A percentile compares a stretch with the other conserved stretches of the same genome.
These are phyloP conservation scores for Begonia loranthoides DNA, from an alignment of 306 rosid genomes.

Conservation along the genomic window DNA sequence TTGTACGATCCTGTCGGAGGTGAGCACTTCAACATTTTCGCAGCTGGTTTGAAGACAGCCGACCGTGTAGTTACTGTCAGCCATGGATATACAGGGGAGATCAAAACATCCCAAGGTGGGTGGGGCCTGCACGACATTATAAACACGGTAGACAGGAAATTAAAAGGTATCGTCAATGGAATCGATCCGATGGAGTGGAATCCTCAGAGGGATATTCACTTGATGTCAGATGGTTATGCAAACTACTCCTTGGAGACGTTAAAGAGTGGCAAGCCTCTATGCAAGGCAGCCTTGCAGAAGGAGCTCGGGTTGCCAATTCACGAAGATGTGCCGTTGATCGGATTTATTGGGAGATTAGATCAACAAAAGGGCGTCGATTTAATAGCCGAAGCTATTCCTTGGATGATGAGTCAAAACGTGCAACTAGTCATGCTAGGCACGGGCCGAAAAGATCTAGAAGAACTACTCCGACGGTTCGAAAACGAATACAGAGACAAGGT, in stretches of 20 bases:
- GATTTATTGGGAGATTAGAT: constrained; percentile 84
- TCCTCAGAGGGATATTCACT: constrained; percentile 50
- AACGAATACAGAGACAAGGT: constrained; percentile 37
- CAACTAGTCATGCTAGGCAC: constrained; percentile 87
- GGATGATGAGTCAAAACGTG: constrained; percentile 78
- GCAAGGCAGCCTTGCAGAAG: constrained; percentile 80
- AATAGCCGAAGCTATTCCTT: constrained; percentile 78
- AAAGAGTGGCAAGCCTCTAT: constrained; percentile 53
- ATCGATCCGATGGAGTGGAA: constrained; percentile 80
- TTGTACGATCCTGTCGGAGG: constrained; percentile 81
- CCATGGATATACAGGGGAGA: constrained; percentile 90
- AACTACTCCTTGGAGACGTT: constrained; percentile 73
- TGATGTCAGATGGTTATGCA: constrained; percentile 73
- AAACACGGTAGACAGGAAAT: constrained; percentile 74
- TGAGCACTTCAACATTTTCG: constrained; percentile 89
- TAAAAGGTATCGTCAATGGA: constrained; percentile 84
- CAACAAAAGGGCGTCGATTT: constrained; percentile 84
- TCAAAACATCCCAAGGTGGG: constrained; percentile 77
- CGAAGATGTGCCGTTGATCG: constrained; percentile 51
- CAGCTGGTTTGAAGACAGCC: constrained; percentile 82
- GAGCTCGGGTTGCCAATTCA: constrained; percentile 80
- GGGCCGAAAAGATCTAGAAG: constrained; percentile 71
- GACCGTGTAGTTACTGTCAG: constrained; percentile 87
- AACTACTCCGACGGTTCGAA: constrained; percentile 48
- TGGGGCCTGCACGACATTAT: constrained; percentile 90